Percentiles rank a stretch among this genome's conserved stretches.
Evolutionary conservation across 192 early-diverging fungal genomes (phyloP).

Genomic region (Backusella macrospora): DNA sequence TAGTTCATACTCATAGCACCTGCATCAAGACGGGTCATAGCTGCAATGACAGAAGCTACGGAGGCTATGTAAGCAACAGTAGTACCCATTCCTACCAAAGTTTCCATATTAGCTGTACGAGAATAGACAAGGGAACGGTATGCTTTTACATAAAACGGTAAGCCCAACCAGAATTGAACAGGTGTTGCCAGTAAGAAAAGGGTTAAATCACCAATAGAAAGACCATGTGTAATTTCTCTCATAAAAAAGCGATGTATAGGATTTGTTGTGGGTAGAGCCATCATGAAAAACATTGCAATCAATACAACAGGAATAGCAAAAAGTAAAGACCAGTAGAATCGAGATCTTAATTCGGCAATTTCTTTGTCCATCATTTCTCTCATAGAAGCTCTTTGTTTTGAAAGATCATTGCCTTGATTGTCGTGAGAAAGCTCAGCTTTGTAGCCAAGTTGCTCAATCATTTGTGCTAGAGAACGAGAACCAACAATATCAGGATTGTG

Average conservation of each 20-base stretch:
- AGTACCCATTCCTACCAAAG: conserved; percentile 74
- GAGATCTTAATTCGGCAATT: conserved; percentile 30
- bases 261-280: conserved; percentile 59
- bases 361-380: conserved; percentile 52
- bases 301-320: conserved; percentile 73
- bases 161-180: conserved; percentile 74
- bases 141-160: conserved; percentile 68
- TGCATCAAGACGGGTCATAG: conserved; percentile 41
- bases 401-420: conserved; percentile 28
- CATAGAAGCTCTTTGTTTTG: conserved; percentile 39
- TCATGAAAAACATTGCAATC: conserved; percentile 74
- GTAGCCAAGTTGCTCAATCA: conserved; percentile 65
- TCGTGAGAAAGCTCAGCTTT: conserved; percentile 47
- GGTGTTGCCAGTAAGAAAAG: conserved; percentile 67
- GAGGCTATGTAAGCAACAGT: conserved; percentile 73
- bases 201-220: conserved; percentile 55
- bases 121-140: conserved; percentile 63
- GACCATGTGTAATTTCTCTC: conserved; percentile 55
- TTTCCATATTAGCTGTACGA: conserved; percentile 79
- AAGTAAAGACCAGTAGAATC: conserved; percentile 53
- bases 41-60: conserved; percentile 52
- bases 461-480: conserved; percentile 59
- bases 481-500: conserved; percentile 60
- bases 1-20: conserved; percentile 50
- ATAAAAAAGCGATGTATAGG: conserved; percentile 47